phyloP scores from a whole-genome alignment of 805 yeast genomes.

The Zygotorulaspora florentina region DNA sequence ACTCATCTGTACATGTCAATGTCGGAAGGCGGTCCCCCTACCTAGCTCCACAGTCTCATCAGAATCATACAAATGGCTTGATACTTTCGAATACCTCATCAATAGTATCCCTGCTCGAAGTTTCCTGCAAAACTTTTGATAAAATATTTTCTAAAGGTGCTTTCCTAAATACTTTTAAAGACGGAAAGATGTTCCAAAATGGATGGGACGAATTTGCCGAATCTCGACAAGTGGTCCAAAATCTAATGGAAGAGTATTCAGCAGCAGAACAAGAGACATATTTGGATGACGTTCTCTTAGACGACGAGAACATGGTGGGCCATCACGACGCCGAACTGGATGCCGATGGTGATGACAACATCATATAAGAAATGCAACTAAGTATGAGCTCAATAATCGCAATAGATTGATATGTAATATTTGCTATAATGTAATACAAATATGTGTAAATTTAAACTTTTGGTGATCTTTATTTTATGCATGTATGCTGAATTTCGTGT shows the following conservation, averaged over 20 bases:
- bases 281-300: conserved; percentile 36
- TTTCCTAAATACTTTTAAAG: conserved; percentile 70
- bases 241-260: conserved; percentile 73
- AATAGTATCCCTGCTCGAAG: conserved; percentile 59
- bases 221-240: conserved; percentile 68
- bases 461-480: too few relatives aligned
- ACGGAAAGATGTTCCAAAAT: conserved; percentile 38
- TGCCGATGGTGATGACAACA: conserved; percentile 30
- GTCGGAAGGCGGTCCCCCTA: conserved; percentile 70
- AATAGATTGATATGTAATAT: too few relatives aligned
- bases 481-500: background rate
- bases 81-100: conserved; percentile 82
- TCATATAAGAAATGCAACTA: conserved; percentile 10
- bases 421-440: too few relatives aligned
- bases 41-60: conserved; percentile 11
- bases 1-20: conserved; percentile 74
- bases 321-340: conserved; percentile 22
- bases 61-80: conserved; percentile 61
- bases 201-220: conserved; percentile 68
- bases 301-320: conserved; percentile 37
- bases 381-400: background rate
- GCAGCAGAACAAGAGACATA: conserved; percentile 56
- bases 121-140: conserved; percentile 73
- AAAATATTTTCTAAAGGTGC: conserved; percentile 75
- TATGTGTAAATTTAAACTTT: too few relatives aligned